Percentiles rank a stretch among this genome's conserved stretches.
Evolutionary conservation across 2,329 filamentous ascomycete genomes (phyloP).

Genomic region (Ophiostoma australiae): DNA sequence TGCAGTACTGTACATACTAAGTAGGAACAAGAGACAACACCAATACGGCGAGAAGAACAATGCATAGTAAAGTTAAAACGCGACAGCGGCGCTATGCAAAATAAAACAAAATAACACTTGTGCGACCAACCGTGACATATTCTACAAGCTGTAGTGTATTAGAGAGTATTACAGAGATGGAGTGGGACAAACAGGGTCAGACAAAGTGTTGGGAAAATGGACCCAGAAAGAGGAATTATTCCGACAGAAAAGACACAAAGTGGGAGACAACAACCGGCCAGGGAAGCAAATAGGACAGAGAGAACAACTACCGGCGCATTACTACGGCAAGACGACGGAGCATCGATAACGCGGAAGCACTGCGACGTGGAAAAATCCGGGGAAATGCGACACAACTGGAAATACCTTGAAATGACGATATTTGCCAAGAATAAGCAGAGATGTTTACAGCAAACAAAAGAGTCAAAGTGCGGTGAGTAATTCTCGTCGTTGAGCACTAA

Average conservation of each 20-base stretch:
- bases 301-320: background rate
- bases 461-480: background rate
- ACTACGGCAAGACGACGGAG: background rate
- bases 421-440: background rate
- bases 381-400: constrained; percentile 13
- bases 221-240: background rate
- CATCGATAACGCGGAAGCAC: background rate
- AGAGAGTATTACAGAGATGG: background rate
- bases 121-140: background rate
- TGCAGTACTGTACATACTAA: too few species aligned
- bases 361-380: constrained; percentile 1
- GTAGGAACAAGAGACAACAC: background rate
- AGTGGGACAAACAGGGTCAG: background rate
- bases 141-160: background rate
- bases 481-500: background rate
- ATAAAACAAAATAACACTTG: background rate
- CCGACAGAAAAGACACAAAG: background rate
- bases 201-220: background rate
- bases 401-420: background rate
- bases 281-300: background rate
- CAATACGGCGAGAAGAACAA: background rate
- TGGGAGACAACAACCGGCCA: background rate
- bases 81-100: background rate
- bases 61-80: background rate
- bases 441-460: background rate